phyloP scores from a whole-genome alignment of 495 filamentous ascomycete species.

The Talaromyces adpressus region DNA sequence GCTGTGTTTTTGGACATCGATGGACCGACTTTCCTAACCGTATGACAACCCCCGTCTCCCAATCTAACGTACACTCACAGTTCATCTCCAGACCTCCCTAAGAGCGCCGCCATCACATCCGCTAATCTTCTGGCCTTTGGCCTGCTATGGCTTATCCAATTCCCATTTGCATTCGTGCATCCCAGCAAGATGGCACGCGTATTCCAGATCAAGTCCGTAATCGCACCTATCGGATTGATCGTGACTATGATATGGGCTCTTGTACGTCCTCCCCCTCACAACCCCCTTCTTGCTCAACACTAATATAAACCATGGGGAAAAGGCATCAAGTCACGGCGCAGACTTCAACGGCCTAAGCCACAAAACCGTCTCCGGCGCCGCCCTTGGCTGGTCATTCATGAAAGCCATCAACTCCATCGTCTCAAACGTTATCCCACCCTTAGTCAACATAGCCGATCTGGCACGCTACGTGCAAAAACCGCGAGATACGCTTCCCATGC shows the following conservation, averaged over 20 bases:
- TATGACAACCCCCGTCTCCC: not conserved
- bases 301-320: not conserved
- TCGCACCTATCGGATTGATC: slow-evolving; percentile 4
- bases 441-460: slow-evolving; percentile 25
- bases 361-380: slow-evolving; percentile 1
- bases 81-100: slow-evolving; percentile 25
- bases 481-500: slow-evolving; percentile 4
- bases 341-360: slow-evolving; percentile 2
- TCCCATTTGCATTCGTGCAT: slow-evolving; percentile 21
- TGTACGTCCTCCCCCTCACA: slow-evolving; percentile 7
- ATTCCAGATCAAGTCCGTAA: slow-evolving; percentile 4
- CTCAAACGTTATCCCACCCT: slow-evolving; percentile 9
- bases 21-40: slow-evolving; percentile 55
- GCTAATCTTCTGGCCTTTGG: slow-evolving; percentile 54
- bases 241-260: slow-evolving; percentile 7
- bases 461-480: slow-evolving; percentile 18
- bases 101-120: slow-evolving; percentile 45
- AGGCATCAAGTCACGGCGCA: slow-evolving; percentile 6
- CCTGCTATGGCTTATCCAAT: slow-evolving; percentile 35
- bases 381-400: slow-evolving; percentile 10
- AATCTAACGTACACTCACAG: not conserved
- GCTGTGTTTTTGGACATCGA: slow-evolving; percentile 51
- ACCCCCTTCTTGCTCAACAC: not conserved
- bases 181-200: slow-evolving; percentile 8
- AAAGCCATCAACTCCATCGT: slow-evolving; percentile 14